phyloP scores from a whole-genome alignment of 805 yeast genomes.

The Kazachstania viticola region DNA sequence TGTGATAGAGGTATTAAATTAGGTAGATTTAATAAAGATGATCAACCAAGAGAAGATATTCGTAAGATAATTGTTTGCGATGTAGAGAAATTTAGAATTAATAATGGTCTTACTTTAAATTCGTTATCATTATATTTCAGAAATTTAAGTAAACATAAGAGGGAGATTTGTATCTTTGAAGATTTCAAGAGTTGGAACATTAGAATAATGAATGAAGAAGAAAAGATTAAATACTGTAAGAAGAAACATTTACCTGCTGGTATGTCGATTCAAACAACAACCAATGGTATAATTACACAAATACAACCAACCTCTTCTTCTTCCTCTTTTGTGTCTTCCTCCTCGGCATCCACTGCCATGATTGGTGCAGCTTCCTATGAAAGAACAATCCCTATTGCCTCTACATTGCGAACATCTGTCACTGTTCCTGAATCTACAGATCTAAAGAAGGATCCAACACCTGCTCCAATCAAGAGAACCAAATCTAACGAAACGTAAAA shows the following conservation, averaged over 20 bases:
- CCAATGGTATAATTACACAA: no score
- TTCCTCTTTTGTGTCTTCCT: no score
- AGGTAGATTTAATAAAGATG: constrained; percentile 21
- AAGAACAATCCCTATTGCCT: neutral
- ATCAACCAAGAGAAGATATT: constrained; percentile 23
- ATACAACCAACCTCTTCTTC: no score
- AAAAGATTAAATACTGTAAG: constrained; percentile 23
- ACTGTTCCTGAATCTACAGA: neutral
- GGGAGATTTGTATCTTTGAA: constrained; percentile 24
- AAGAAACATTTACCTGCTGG: constrained; percentile 16
- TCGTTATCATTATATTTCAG: constrained; percentile 25
- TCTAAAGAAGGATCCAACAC: no score
- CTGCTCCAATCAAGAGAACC: no score
- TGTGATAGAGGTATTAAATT: constrained; percentile 23
- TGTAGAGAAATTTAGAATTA: constrained; percentile 25
- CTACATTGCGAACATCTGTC: neutral
- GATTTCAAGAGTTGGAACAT: constrained; percentile 24
- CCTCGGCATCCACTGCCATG: neutral
- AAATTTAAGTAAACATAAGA: constrained; percentile 19
- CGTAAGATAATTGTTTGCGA: constrained; percentile 26
- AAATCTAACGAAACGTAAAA: no score
- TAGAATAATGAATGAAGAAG: constrained; percentile 22
- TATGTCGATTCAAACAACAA: no score
- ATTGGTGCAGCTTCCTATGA: neutral
- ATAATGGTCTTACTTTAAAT: constrained; percentile 25